A percentile compares a stretch with the other conserved stretches of the same genome.
Evolutionary conservation across 805 yeast genomes (phyloP).

Genomic region (Candida alai): DNA sequence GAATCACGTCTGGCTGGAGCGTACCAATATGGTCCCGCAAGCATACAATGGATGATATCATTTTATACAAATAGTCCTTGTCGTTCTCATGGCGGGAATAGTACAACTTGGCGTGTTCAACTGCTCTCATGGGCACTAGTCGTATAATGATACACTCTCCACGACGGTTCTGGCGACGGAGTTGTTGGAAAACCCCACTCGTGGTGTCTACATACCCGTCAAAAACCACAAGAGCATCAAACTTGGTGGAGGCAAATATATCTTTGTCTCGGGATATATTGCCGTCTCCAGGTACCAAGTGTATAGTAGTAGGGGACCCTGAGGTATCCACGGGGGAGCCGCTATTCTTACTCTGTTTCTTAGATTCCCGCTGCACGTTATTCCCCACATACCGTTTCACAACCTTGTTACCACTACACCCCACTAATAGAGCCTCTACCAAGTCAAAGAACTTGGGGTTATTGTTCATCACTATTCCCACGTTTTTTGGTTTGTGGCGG

Average conservation of each 20-base stretch:
- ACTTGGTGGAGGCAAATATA: slow-evolving; percentile 22
- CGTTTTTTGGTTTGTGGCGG: slow-evolving; percentile 33
- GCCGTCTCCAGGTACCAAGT: slow-evolving; percentile 41
- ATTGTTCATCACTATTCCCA: slow-evolving; percentile 69
- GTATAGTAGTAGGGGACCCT: slow-evolving; percentile 24
- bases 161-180: slow-evolving; percentile 27
- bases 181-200: slow-evolving; percentile 23
- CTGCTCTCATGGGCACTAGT: slow-evolving; percentile 71
- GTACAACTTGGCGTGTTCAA: slow-evolving; percentile 71
- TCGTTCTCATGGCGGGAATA: slow-evolving; percentile 24
- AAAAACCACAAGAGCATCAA: slow-evolving; percentile 60
- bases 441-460: slow-evolving; percentile 65
- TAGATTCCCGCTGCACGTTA: slow-evolving; percentile 46
- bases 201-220: slow-evolving; percentile 56
- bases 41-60: slow-evolving; percentile 80
- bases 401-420: slow-evolving; percentile 44
- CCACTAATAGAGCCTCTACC: slow-evolving; percentile 65
- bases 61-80: slow-evolving; percentile 51
- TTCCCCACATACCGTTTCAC: slow-evolving; percentile 62
- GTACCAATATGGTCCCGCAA: slow-evolving; percentile 78
- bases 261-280: slow-evolving; percentile 21
- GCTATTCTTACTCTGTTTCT: slow-evolving; percentile 12
- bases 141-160: slow-evolving; percentile 55
- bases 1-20: slow-evolving; percentile 74
- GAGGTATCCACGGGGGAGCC: slow-evolving; percentile 5